Evolutionary conservation across 257 asterid genomes (phyloP).

Genomic region (Fraxinus americana): DNA sequence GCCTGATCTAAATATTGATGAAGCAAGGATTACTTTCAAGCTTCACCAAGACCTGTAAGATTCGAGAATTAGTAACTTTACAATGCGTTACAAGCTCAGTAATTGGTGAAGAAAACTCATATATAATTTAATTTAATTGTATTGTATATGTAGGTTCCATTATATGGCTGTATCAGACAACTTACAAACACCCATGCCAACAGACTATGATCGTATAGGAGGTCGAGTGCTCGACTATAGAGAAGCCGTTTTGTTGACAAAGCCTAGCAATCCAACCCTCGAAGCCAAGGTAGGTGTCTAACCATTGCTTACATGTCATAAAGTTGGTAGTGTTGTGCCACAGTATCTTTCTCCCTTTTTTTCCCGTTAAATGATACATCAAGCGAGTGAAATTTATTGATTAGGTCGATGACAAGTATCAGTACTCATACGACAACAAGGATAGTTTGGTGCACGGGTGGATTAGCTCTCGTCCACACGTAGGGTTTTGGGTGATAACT

Average conservation of each 20-base stretch:
- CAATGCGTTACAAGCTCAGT: not conserved
- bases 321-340: constrained; percentile 21
- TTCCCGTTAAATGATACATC: not conserved
- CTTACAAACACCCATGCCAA: constrained; percentile 65
- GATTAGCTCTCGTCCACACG: constrained; percentile 41
- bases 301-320: constrained; percentile 45
- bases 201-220: constrained; percentile 37
- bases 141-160: constrained; percentile 45
- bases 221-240: constrained; percentile 53
- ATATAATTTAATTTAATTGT: not conserved
- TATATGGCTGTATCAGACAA: constrained; percentile 75
- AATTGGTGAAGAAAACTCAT: not conserved
- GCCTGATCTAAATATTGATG: constrained; percentile 27
- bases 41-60: constrained; percentile 30
- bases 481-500: constrained; percentile 71
- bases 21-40: constrained; percentile 37
- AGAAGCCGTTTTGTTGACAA: constrained; percentile 62
- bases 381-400: constrained; percentile 14
- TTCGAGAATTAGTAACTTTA: not conserved
- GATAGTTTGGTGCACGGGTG: constrained; percentile 70
- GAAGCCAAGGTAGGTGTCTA: constrained; percentile 31
- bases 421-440: constrained; percentile 53
- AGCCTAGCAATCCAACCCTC: constrained; percentile 37
- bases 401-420: constrained; percentile 76
- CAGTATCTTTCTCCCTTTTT: no score